Evolutionary conservation across 495 filamentous ascomycete species (phyloP).

Genomic region (Neurospora sp.): DNA sequence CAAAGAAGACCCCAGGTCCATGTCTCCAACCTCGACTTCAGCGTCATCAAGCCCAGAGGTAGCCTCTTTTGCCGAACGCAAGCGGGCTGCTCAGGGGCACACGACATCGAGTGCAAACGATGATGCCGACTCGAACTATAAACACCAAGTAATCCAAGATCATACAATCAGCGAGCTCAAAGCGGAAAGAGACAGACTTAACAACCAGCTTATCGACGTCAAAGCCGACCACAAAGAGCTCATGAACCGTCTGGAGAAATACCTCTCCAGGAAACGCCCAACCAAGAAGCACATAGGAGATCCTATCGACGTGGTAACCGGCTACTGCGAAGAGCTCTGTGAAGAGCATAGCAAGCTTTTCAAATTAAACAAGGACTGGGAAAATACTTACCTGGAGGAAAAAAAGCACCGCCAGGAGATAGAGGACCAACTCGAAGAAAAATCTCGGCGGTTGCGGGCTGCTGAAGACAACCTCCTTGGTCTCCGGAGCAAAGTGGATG

Average conservation of each 20-base stretch:
- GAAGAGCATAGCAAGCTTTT: rapidly evolving
- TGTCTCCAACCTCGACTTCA: background rate
- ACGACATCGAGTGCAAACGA: background rate
- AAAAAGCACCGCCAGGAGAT: background rate
- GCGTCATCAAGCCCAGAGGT: background rate
- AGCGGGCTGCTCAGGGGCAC: background rate
- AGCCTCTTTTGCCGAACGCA: background rate
- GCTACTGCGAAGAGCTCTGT: background rate
- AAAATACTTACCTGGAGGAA: rapidly evolving
- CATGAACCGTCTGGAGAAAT: background rate
- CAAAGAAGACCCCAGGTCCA: background rate
- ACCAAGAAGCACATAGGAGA: background rate
- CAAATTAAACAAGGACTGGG: background rate
- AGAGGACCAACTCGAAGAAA: background rate
- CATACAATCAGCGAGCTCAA: background rate
- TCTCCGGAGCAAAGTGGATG: background rate
- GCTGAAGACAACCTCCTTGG: background rate
- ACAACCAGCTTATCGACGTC: background rate
- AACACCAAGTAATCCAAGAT: background rate
- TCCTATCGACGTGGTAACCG: background rate
- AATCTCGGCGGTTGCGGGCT: background rate
- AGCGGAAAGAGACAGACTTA: background rate
- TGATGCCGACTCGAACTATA: background rate
- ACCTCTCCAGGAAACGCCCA: background rate
- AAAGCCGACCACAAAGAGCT: background rate